Percentiles rank a stretch among this genome's conserved stretches.
phyloP scores from a whole-genome alignment of 345 rosid genomes.

The Arabis hirsuta region DNA sequence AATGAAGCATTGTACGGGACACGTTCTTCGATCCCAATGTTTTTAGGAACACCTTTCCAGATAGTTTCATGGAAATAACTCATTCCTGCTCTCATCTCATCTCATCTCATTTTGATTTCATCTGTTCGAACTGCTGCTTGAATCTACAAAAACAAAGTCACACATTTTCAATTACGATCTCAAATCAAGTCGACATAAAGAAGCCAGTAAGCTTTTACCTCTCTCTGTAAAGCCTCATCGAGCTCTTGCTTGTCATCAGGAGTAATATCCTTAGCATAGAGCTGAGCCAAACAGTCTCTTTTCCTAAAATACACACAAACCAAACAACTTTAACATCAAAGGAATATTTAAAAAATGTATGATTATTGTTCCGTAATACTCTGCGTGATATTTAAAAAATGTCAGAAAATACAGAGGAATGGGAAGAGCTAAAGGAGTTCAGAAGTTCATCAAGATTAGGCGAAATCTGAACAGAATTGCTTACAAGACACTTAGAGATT shows the following conservation, averaged over 20 bases:
- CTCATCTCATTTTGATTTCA: slow-evolving; percentile 70
- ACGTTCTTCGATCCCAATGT: slow-evolving; percentile 88
- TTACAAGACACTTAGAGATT: slow-evolving; percentile 54
- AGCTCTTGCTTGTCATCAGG: slow-evolving; percentile 99
- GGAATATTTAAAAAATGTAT: slow-evolving; percentile 12
- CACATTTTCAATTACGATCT: neutral
- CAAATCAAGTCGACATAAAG: slow-evolving; percentile 23
- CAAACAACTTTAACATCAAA: slow-evolving; percentile 24
- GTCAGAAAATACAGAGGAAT: slow-evolving; percentile 24
- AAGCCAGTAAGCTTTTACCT: slow-evolving; percentile 51
- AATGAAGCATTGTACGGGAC: slow-evolving; percentile 98
- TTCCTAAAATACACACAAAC: slow-evolving; percentile 53
- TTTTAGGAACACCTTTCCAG: slow-evolving; percentile 98
- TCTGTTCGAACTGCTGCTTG: slow-evolving; percentile 99
- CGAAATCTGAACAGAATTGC: slow-evolving; percentile 26
- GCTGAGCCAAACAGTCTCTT: slow-evolving; percentile 80
- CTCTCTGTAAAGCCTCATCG: slow-evolving; percentile 93
- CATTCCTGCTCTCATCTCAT: slow-evolving; percentile 99
- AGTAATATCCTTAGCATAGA: slow-evolving; percentile 91
- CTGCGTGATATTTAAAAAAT: slow-evolving; percentile 35
- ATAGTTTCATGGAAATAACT: slow-evolving; percentile 99
- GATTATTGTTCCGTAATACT: slow-evolving; percentile 47
- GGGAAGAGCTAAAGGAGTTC: slow-evolving; percentile 10
- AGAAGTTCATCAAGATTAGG: slow-evolving; percentile 20
- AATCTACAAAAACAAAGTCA: slow-evolving; percentile 51